Conservation (phyloP, 345 rosid species). For the Zanthoxylum bungeanum region DNA sequence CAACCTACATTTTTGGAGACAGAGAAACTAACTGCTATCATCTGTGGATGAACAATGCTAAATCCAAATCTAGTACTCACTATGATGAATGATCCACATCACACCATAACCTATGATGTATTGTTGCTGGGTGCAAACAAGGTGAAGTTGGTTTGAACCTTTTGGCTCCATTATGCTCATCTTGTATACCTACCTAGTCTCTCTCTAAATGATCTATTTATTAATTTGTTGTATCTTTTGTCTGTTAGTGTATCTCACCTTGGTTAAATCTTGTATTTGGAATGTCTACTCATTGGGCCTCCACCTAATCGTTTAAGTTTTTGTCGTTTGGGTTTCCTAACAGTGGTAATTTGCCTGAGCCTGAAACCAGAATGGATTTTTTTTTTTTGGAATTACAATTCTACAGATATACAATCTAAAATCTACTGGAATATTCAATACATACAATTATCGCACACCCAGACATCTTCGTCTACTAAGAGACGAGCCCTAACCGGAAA, state of each 20-base stretch:
- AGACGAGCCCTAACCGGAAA: too few relatives aligned
- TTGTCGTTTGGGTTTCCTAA: background rate
- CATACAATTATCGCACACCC: too few relatives aligned
- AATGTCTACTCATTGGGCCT: background rate
- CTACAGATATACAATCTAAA: too few relatives aligned
- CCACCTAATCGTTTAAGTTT: background rate
- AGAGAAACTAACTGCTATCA: conserved; percentile 66
- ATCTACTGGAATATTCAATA: too few relatives aligned
- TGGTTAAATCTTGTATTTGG: background rate
- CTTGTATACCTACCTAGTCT: background rate
- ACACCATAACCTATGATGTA: conserved; percentile 79
- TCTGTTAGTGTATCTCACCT: background rate
- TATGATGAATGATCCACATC: too few relatives aligned
- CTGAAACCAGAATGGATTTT: too few relatives aligned
- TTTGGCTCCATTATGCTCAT: background rate
- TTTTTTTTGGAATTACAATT: too few relatives aligned
- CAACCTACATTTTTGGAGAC: conserved; percentile 64
- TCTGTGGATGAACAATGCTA: conserved; percentile 84
- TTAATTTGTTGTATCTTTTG: background rate
- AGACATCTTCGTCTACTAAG: too few relatives aligned
- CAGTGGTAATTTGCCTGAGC: background rate
- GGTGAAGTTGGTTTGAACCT: conserved; percentile 35
- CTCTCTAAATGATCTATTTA: background rate
- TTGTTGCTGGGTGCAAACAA: conserved; percentile 76
- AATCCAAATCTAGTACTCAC: conserved; percentile 81